Evolutionary conservation across 179 eudicot genomes (phyloP).

Genomic region (Spinacia oleracea): DNA sequence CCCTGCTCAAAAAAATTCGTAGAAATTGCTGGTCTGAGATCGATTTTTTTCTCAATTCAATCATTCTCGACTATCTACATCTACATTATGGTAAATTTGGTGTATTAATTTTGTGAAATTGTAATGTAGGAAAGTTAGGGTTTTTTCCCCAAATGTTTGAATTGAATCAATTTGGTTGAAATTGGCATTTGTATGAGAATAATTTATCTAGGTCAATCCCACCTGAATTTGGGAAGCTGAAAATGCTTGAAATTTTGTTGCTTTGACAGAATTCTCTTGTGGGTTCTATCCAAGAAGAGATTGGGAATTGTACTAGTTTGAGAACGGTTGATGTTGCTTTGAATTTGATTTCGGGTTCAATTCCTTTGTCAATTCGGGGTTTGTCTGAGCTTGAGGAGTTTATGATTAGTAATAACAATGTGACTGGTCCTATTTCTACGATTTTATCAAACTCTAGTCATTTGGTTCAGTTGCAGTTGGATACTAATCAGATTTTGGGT

Average conservation of each 20-base stretch:
- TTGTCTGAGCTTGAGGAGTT: constrained; percentile 46
- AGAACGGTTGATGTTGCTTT: constrained; percentile 45
- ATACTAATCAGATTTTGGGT: too few species aligned
- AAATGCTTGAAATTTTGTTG: constrained; percentile 46
- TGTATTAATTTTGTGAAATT: too few species aligned
- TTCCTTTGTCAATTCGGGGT: constrained; percentile 43
- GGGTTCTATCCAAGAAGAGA: constrained; percentile 45
- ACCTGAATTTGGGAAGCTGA: too few species aligned
- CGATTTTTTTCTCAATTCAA: too few species aligned
- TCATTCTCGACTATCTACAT: too few species aligned
- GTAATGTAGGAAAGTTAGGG: too few species aligned
- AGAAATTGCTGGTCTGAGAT: too few species aligned
- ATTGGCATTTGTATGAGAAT: constrained; percentile 53
- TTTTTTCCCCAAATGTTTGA: too few species aligned
- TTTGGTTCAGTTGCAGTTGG: constrained; percentile 51
- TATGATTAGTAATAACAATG: constrained; percentile 50
- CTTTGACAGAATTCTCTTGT: constrained; percentile 54
- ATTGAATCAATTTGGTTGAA: too few species aligned
- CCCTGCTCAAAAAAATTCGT: too few species aligned
- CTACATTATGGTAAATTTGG: too few species aligned
- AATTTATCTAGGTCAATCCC: constrained; percentile 60
- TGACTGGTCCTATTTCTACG: constrained; percentile 48
- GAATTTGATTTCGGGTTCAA: constrained; percentile 47
- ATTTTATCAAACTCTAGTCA: constrained; percentile 44
- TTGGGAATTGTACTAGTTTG: constrained; percentile 46